Evolutionary conservation across 352 stramenopile genomes (phyloP), one percentile per base, ranked within the genome.

Genomic region (Phytophthora quininea): DNA sequence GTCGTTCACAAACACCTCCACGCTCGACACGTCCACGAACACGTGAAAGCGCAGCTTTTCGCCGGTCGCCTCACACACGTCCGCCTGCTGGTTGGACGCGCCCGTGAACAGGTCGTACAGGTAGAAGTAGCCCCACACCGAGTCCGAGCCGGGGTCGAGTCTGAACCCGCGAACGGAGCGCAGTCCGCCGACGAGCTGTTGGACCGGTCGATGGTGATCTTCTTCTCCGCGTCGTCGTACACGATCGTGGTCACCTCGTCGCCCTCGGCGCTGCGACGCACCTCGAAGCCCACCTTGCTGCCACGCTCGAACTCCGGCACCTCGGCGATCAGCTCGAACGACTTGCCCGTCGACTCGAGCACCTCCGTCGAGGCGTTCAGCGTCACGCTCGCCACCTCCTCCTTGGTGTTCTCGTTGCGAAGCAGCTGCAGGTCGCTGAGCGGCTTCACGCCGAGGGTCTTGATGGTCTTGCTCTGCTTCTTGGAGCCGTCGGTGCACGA

Each of bases 1-100:
- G 62, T 71, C 80, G 72, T 91, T 91, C 62, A 91, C 79, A 38
- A 91, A 89, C 62, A 91, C 82, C 53, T 91, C 82, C 27, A 88
- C 72, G 31, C 76, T 80, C n/a, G 82, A 89, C 46, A 91, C 82
- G 63, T 91, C 82, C 38, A 89, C 82, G 57, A 86, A 91, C 47
- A 91, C 61, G 67, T 74, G 77, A 67, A 91, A 88, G 31, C 55
- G 72, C 50, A 90, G 64, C 55, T 66, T 80, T 66, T 90, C 82
- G 30, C 72, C 72, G 29, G 55, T 61, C n/a, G 75, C 58, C 48
- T 75, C 61, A 54, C 79, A 90, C 56, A 71, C 48, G 47, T 71
- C 61, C 8, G 31, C 67, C 31, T 66, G 59, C 10, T 49, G 43
- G 15, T 6, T 24, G 43, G 53, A 40, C 30, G 58, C 54, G 54